phyloP scores from a whole-genome alignment of 352 stramenopile species.

The Globisporangium echinulatum region DNA sequence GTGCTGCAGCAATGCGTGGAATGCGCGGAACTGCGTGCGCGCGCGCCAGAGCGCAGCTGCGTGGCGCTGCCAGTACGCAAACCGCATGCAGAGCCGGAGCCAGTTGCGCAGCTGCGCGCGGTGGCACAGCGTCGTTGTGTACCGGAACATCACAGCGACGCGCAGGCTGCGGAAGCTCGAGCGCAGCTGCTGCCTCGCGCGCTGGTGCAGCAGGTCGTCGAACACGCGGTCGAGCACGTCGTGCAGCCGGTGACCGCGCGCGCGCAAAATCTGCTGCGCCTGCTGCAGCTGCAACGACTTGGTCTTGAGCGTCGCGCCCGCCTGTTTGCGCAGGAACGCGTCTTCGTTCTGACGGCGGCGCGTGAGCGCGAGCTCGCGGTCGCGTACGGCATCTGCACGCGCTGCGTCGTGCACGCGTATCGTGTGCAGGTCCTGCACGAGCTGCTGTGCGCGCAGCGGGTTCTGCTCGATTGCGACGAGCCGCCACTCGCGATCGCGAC shows the following conservation, averaged over 20 bases:
- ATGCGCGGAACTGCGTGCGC: slow-evolving; percentile 37
- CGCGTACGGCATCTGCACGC: slow-evolving; percentile 24
- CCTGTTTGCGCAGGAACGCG: slow-evolving; percentile 42
- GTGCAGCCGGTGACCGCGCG: slow-evolving; percentile 41
- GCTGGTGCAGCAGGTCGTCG: slow-evolving; percentile 38
- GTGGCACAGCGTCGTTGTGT: slow-evolving; percentile 33
- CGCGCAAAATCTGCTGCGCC: slow-evolving; percentile 41
- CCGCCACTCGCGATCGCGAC: slow-evolving; percentile 41
- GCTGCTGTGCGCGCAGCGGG: slow-evolving; percentile 20
- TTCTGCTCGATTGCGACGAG: slow-evolving; percentile 34
- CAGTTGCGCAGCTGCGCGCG: slow-evolving; percentile 52
- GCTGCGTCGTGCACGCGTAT: slow-evolving; percentile 26
- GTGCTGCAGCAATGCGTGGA: slow-evolving; percentile 36
- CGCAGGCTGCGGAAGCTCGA: slow-evolving; percentile 55
- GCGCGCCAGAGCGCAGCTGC: slow-evolving; percentile 29
- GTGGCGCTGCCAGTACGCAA: slow-evolving; percentile 42
- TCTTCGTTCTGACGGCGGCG: slow-evolving; percentile 35
- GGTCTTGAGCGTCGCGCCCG: slow-evolving; percentile 33
- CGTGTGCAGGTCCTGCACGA: slow-evolving; percentile 29
- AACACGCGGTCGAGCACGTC: slow-evolving; percentile 60
- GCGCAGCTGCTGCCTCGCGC: slow-evolving; percentile 30
- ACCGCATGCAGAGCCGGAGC: slow-evolving; percentile 48
- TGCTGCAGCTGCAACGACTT: slow-evolving; percentile 41
- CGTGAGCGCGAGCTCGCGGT: slow-evolving; percentile 29
- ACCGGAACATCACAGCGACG: slow-evolving; percentile 40